A percentile compares a stretch with the other conserved stretches of the same genome.
Evolutionary conservation across 192 early-diverging fungal species (phyloP).

Genomic region (Coemansia sp.): DNA sequence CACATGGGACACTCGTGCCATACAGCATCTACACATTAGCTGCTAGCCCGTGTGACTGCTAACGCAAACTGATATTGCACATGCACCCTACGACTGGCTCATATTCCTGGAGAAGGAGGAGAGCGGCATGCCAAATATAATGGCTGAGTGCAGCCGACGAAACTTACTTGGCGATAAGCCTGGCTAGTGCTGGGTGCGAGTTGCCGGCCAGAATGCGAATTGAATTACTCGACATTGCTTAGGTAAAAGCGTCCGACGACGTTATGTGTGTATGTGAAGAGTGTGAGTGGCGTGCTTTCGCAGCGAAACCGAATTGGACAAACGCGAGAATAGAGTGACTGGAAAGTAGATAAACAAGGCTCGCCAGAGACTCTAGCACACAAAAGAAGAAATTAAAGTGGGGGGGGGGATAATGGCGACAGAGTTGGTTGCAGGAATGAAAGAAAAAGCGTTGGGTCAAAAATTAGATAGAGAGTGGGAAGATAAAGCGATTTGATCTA

Average conservation of each 20-base stretch:
- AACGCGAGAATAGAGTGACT: background rate
- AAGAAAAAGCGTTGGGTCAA: background rate
- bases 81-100: background rate
- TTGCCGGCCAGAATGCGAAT: conserved; percentile 98
- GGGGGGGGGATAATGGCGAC: conserved; percentile 2
- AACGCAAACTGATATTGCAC: background rate
- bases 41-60: background rate
- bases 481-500: conserved; percentile 1
- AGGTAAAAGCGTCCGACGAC: background rate
- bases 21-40: background rate
- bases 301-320: background rate
- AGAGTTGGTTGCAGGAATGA: background rate
- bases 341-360: background rate
- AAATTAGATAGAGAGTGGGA: background rate
- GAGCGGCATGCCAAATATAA: background rate
- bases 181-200: conserved; percentile 91
- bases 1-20: background rate
- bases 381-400: conserved; percentile 9
- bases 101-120: background rate
- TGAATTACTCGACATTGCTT: conserved; percentile 78
- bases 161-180: conserved; percentile 85
- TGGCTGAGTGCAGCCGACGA: background rate
- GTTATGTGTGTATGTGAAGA: conserved; percentile 6
- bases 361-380: background rate
- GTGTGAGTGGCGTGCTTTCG: background rate